Evolutionary conservation across 2,329 filamentous ascomycete species (phyloP).

Genomic region (Aureobasidium sp.): DNA sequence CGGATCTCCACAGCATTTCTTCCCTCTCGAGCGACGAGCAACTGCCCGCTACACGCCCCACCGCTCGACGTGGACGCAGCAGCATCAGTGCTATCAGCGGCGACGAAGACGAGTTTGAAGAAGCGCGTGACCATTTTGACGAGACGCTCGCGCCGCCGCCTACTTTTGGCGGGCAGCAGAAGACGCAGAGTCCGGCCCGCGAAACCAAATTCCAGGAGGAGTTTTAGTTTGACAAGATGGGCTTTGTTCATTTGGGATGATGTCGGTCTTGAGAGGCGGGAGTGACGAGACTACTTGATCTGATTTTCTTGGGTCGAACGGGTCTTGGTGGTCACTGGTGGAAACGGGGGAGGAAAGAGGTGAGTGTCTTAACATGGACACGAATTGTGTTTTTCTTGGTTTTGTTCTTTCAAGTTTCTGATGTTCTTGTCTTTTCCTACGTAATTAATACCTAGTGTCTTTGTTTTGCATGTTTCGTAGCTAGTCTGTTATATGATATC

Average conservation of each 20-base stretch:
- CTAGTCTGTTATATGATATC: slow-evolving; percentile 2
- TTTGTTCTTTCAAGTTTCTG: not conserved
- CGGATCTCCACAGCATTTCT: slow-evolving; percentile 13
- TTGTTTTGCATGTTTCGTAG: not conserved
- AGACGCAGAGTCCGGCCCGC: slow-evolving; percentile 46
- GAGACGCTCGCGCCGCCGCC: slow-evolving; percentile 39
- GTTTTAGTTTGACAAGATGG: not conserved
- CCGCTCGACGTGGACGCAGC: slow-evolving; percentile 26
- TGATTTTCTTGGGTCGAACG: not conserved
- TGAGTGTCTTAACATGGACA: too few species aligned
- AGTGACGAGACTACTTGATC: not conserved
- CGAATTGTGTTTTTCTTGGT: not conserved
- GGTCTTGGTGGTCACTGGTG: not conserved
- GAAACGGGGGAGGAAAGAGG: not conserved
- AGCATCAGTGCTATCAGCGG: slow-evolving; percentile 25
- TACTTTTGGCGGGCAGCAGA: slow-evolving; percentile 30
- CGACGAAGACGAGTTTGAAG: slow-evolving; percentile 45
- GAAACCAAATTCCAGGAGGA: slow-evolving; percentile 56
- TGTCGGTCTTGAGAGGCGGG: not conserved
- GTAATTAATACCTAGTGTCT: slow-evolving; percentile 1
- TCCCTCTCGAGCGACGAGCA: slow-evolving; percentile 22
- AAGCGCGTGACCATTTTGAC: slow-evolving; percentile 46
- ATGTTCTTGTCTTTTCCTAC: not conserved
- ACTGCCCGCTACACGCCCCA: slow-evolving; percentile 17
- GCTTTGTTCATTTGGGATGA: not conserved